phyloP scores from a whole-genome alignment of 305 asterid genomes.

The Fraxinus angustifolia region DNA sequence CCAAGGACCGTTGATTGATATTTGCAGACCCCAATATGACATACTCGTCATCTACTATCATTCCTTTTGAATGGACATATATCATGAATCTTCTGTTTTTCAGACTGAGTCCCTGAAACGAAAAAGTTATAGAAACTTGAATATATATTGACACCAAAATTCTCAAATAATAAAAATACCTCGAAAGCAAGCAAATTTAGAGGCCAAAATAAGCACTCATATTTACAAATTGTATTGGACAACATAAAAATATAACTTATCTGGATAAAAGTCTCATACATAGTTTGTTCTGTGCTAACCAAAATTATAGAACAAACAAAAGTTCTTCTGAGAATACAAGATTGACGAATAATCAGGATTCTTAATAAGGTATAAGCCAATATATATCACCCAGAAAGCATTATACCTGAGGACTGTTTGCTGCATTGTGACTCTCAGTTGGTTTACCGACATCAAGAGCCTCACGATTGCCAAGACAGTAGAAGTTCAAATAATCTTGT shows the following conservation, averaged over 20 bases:
- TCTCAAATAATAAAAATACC: neutral
- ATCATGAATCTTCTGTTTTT: conserved; percentile 92
- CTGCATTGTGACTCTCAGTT: conserved; percentile 39
- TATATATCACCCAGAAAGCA: neutral
- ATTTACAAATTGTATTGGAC: neutral
- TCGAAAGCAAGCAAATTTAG: neutral
- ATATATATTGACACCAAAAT: neutral
- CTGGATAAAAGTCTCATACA: neutral
- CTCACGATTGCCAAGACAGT: conserved; percentile 97
- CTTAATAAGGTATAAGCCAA: neutral
- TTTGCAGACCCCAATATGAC: conserved; percentile 88
- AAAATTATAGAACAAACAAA: neutral
- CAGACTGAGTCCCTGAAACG: conserved; percentile 65
- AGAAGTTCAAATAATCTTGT: conserved; percentile 81
- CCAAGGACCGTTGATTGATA: conserved; percentile 92
- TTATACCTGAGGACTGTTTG: conserved; percentile 83
- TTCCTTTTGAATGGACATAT: conserved; percentile 93
- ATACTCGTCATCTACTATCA: conserved; percentile 91
- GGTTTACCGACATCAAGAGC: conserved; percentile 36
- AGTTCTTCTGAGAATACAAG: neutral
- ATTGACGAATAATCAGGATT: neutral
- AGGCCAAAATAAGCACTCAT: neutral
- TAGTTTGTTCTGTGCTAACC: neutral
- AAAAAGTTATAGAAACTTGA: neutral
- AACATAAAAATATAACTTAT: neutral